Evolutionary conservation across 768 basidiomycete species (phyloP), one percentile per base, ranked within the genome.

Genomic region (Steccherinum ochraceum): DNA sequence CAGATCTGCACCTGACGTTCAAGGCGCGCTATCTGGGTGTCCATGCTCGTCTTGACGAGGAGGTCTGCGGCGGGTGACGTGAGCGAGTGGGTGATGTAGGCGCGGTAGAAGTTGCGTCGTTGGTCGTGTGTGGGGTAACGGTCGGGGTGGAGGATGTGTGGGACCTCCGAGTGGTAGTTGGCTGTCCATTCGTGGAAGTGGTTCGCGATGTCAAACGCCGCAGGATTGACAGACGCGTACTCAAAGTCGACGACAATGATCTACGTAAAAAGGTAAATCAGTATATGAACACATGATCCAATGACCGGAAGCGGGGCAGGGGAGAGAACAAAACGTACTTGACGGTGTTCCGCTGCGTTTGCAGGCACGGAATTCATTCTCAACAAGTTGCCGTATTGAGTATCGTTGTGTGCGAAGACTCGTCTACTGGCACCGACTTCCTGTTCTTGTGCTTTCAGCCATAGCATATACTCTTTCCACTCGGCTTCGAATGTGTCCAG

Each of bases 141-240:
- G 12, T 76, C 69, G 46, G 69, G 65, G 55, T 82, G 69, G 41
- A 89, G 80, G 47, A 85, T 51, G 62, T 90, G 86, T 7, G 90
- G 88, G 0, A 73, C 77, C 3, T 77, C 61, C 30, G 73, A 75
- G 63, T 89, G 86, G 67, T 98, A 98, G 68, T 96, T 78, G 13
- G 91, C 86, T 18, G 89, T 90, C 95, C 96, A 98, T 69, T 98
- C 96, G 63, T 90, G 86, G 70, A 94, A 96, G 67, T 95, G 93
- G 67, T 95, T 95, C 51, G 89, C 95, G 58, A 99, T 93, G 64
- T 99, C 96, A 68, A 84, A 96, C 3, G 91, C 89, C 2, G 93
- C 83, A 21, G 94, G 86, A 62, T 97, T 98, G 3, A 89, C 86
- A 0, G 85, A 78, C 12, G 95, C 92, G 64, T 99, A 99, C 70